Conservation (phyloP, 225 moss, liverwort and hornwort species). For the Polytrichum commune region DNA sequence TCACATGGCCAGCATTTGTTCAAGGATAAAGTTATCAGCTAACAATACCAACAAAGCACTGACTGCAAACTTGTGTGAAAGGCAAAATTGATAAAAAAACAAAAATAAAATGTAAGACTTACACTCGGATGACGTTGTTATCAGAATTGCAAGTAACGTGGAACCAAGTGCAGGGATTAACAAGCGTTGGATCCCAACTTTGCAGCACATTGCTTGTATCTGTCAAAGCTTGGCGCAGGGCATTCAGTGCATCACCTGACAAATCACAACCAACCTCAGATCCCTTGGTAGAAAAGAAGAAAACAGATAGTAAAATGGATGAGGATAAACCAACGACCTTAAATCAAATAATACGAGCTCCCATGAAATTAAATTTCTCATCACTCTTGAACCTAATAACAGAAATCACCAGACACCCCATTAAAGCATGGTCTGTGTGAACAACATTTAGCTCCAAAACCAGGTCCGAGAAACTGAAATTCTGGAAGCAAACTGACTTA, state of each 20-base stretch:
- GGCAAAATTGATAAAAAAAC: neutral
- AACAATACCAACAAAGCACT: neutral
- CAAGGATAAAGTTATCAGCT: neutral
- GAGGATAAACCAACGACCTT: neutral
- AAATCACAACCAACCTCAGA: conserved; percentile 17
- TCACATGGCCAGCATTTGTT: neutral
- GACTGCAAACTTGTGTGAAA: neutral
- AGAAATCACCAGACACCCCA: conserved; percentile 4
- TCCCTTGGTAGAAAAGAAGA: conserved; percentile 6
- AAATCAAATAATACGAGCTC: neutral
- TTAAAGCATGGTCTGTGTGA: neutral
- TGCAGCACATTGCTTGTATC: conserved; percentile 82
- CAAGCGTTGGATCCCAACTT: conserved; percentile 92
- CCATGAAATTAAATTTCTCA: neutral
- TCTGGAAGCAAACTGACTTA: too few relatives aligned
- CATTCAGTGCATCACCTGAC: conserved; percentile 86
- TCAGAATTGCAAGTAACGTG: conserved; percentile 83
- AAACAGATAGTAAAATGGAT: neutral
- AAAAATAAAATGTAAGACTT: conserved; percentile 30
- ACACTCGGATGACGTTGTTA: conserved; percentile 74
- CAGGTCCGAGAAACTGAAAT: too few relatives aligned
- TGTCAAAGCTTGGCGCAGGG: conserved; percentile 43
- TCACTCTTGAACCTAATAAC: conserved; percentile 3
- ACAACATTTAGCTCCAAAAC: neutral
- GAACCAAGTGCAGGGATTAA: conserved; percentile 98